A percentile compares a stretch with the other conserved stretches of the same genome.
phyloP scores from a whole-genome alignment of 495 filamentous ascomycete species.

The Penicillium chermesinum region DNA sequence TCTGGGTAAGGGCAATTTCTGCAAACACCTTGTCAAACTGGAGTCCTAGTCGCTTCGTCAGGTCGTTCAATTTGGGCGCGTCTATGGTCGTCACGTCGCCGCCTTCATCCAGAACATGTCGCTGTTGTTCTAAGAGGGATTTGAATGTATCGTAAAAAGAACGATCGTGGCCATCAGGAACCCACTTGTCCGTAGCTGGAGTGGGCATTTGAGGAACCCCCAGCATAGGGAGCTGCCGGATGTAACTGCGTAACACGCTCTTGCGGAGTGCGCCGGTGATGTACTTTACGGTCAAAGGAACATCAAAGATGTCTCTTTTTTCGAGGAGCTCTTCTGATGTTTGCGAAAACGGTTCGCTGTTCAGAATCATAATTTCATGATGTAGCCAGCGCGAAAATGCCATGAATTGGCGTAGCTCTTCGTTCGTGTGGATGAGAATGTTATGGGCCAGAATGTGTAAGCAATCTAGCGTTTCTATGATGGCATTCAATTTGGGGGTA shows the following conservation, averaged over 20 bases:
- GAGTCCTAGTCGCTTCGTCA: conserved; percentile 44
- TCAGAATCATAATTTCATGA: conserved; percentile 67
- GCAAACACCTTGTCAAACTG: conserved; percentile 54
- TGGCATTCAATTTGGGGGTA: conserved; percentile 49
- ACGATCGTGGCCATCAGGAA: conserved; percentile 34
- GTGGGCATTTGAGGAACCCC: conserved; percentile 27
- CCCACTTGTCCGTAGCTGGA: conserved; percentile 29
- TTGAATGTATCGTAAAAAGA: conserved; percentile 49
- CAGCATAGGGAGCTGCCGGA: conserved; percentile 40
- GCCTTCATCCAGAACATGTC: conserved; percentile 17
- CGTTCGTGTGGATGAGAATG: conserved; percentile 63
- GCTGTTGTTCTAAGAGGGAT: conserved; percentile 31
- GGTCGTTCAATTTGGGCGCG: conserved; percentile 48
- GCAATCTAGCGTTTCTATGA: conserved; percentile 68
- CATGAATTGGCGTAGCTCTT: conserved; percentile 72
- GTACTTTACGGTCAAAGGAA: conserved; percentile 46
- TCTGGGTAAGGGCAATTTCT: conserved; percentile 54
- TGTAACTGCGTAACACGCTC: conserved; percentile 41
- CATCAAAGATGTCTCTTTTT: conserved; percentile 41
- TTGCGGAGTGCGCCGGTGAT: conserved; percentile 48
- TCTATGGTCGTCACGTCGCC: conserved; percentile 23
- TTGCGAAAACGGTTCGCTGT: conserved; percentile 40
- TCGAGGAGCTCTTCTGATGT: conserved; percentile 44
- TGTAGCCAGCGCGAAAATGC: conserved; percentile 82
- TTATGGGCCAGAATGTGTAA: conserved; percentile 68